Evolutionary conservation across 768 basidiomycete species (phyloP), one percentile per base, ranked within the genome.

Genomic region (Auricularia heimuer): DNA sequence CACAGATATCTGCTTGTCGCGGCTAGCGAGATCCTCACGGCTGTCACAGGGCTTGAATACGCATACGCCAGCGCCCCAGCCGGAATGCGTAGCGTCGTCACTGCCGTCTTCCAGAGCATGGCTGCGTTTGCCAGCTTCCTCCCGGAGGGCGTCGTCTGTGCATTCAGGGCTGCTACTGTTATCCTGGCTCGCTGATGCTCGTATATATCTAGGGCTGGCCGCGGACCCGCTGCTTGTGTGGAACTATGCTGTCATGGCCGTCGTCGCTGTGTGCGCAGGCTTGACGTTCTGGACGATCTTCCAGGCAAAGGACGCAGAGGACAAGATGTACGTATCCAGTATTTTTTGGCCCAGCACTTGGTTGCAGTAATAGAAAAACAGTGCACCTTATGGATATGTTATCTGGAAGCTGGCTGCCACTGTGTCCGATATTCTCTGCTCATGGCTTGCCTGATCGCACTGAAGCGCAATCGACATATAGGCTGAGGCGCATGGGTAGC

Each of bases 31-130:
- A 74, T 76, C 67, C 71, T 72, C 66, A 67, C 71, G 1, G 65
- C 67, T 24, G 69, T 73, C 64, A 73, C 74, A 18, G 69, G 70
- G 3, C 71, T 75, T 29, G 74, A 76, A 66, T 75, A 74, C 67
- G 74, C 74, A 39, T 75, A 70, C 70, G 70, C 71, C 24, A 60
- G 18, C 24, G 4, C 56, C 11, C 56, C 64, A 47, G 62, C 66
- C 29, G 69, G 71, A 42, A 64, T 71, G 29, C 39, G 67, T 3
- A 65, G 68, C n/a, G 69, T 60, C 29, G 56, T 60, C 29, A 60
- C 56, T 1, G 56, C 56, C 16, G 2, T 60, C 24, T 60, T 8
- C 56, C 56, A 60, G 56, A 33, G 56, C 56, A 33, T 4, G 1
- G 29, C 24, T 29, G 24, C 56, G 3, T 14, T 33, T 4, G 10